Base-by-base conservation (phyloP, 2,329 filamentous ascomycete species). In the Ascochyta pisi region DNA sequence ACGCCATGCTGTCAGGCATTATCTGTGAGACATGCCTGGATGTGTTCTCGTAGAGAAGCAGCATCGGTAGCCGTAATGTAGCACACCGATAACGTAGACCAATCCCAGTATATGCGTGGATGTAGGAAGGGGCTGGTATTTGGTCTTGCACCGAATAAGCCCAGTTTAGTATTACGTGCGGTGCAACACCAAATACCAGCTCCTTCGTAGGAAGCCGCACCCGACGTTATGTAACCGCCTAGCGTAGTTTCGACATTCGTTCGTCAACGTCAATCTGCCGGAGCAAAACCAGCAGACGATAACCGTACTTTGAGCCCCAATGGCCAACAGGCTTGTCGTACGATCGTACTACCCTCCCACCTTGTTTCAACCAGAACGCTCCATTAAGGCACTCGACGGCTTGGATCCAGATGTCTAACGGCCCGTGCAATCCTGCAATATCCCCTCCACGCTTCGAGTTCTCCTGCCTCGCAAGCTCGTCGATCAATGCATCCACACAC, bases 371-470 rank as follows among this genome's bases (percentile, higher is more conserved):
- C 53, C 56, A 55, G 29, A 54, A 62, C 0, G 31, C 23, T 3
- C 53, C 53, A 12, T 59, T 62, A 7, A 58, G 8, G 16, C 48
- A 52, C n/a, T 59, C 47, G 6, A 59, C 44, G 15, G 56, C 43
- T n/a, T 60, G 59, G 6, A 57, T 38, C 50, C 49, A 61, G 29
- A 57, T 48, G 13, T 44, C 41, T n/a, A 56, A 10, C 19, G 31
- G 24, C 35, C 13, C 34, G 4, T 53, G 26, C 22, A 16, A 24
- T 33, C 22, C 13, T 26, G 19, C 12, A 16, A 13, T 31, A 23
- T 38, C 26, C 15, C 15, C 12, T 15, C 12, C 15, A 19, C 15
- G 34, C 34, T 24, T 39, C 26, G 16, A 10, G n/a, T 23, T 23
- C 19, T 33, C 22, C 24, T 19, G 43, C 6, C 40, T 48, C n/a